Evolutionary conservation across 2,329 filamentous ascomycete genomes (phyloP).

Genomic region (Penicillium vulpinum): DNA sequence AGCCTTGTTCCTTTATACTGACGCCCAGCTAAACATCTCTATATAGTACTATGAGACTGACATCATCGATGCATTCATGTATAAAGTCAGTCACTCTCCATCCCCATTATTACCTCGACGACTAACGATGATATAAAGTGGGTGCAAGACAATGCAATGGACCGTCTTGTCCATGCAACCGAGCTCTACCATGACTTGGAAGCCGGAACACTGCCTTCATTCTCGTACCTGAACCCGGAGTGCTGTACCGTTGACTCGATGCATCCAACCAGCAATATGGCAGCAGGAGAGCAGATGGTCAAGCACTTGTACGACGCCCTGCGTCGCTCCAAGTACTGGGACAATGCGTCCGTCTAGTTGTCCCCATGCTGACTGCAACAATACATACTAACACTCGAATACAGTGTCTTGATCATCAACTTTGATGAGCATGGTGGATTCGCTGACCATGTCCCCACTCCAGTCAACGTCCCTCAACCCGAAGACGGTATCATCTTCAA

Average conservation of each 20-base stretch:
- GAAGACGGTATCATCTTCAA: constrained; percentile 37
- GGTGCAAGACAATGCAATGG: constrained; percentile 41
- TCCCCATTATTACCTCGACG: neutral
- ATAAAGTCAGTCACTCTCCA: constrained; percentile 23
- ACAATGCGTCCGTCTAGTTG: constrained; percentile 28
- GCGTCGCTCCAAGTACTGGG: constrained; percentile 43
- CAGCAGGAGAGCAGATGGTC: constrained; percentile 41
- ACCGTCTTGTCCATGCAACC: constrained; percentile 31
- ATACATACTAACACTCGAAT: neutral
- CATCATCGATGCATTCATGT: constrained; percentile 40
- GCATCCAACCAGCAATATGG: constrained; percentile 43
- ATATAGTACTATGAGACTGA: constrained; percentile 41
- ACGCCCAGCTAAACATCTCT: neutral
- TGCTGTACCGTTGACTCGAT: constrained; percentile 40
- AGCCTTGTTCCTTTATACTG: neutral
- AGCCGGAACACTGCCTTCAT: constrained; percentile 66
- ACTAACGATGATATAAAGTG: constrained; percentile 23
- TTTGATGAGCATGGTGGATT: constrained; percentile 47
- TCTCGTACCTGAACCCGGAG: constrained; percentile 53
- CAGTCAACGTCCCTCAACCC: constrained; percentile 37
- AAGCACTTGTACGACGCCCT: constrained; percentile 47
- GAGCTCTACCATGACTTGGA: constrained; percentile 67
- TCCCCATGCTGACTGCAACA: neutral
- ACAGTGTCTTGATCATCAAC: constrained; percentile 41
- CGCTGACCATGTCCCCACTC: constrained; percentile 43